Evolutionary conservation across 169 alveolate genomes (phyloP).

Genomic region (Plasmodium gonderi): DNA sequence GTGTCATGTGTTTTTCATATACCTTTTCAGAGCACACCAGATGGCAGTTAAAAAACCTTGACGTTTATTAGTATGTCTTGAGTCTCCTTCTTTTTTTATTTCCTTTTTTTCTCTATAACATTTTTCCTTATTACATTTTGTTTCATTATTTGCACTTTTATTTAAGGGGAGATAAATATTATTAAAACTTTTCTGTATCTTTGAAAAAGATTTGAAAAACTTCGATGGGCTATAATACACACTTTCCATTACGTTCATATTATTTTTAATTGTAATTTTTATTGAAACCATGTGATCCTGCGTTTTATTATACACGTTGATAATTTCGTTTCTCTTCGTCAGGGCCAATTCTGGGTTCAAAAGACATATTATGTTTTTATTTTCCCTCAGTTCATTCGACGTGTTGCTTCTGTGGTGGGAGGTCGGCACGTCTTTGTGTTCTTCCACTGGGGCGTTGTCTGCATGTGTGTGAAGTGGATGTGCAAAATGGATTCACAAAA

Average conservation of each 20-base stretch:
- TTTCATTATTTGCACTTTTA: conserved; percentile 8
- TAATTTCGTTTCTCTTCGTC: conserved; percentile 51
- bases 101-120: background rate
- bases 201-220: conserved; percentile 32
- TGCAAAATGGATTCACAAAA: background rate
- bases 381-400: conserved; percentile 10
- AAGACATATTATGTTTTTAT: conserved; percentile 34
- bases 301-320: conserved; percentile 17
- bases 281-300: conserved; percentile 17
- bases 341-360: conserved; percentile 41
- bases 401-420: background rate
- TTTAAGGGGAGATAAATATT: conserved; percentile 45
- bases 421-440: conserved; percentile 13
- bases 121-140: conserved; percentile 19
- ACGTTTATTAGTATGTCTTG: background rate
- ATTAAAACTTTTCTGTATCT: conserved; percentile 47
- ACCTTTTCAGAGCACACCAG: conserved; percentile 18
- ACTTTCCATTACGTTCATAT: conserved; percentile 50
- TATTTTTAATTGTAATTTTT: conserved; percentile 41
- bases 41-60: background rate
- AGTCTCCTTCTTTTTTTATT: background rate
- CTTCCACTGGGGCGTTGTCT: conserved; percentile 26
- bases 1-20: background rate
- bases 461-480: background rate
- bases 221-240: conserved; percentile 48